Conservation (phyloP, 1,284 basidiomycete species). For the Coniophora puteana region DNA sequence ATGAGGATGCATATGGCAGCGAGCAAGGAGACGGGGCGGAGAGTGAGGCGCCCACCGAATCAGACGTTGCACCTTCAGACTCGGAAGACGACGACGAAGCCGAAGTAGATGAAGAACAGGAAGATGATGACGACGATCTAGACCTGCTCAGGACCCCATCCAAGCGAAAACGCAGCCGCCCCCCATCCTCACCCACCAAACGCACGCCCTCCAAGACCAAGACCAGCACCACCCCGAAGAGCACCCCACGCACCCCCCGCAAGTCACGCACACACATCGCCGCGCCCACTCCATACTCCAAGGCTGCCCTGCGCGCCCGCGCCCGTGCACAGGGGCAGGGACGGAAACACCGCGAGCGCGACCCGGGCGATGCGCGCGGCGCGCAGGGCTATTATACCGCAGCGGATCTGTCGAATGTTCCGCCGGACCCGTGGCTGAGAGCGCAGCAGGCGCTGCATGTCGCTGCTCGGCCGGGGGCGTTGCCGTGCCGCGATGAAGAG, state of each 20-base stretch:
- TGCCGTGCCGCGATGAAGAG: constrained; percentile 91
- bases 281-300: constrained; percentile 67
- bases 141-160: constrained; percentile 33
- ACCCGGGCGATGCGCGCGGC: too few relatives aligned
- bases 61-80: constrained; percentile 9
- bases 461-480: constrained; percentile 84
- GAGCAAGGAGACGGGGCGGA: constrained; percentile 1
- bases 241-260: constrained; percentile 25
- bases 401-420: constrained; percentile 44
- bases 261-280: constrained; percentile 33
- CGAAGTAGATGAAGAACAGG: constrained; percentile 10
- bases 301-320: constrained; percentile 47
- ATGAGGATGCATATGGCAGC: constrained; percentile 13
- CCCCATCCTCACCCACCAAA: constrained; percentile 15
- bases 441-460: constrained; percentile 92
- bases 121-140: constrained; percentile 10
- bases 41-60: constrained; percentile 19
- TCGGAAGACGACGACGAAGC: constrained; percentile 12
- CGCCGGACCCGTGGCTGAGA: constrained; percentile 76
- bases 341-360: too few relatives aligned
- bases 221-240: too few relatives aligned
- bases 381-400: constrained; percentile 31
- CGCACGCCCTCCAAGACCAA: constrained; percentile 25
- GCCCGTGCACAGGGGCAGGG: constrained; percentile 32
- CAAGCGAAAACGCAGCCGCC: constrained; percentile 31